These are phyloP conservation scores for Aspergillus aculeatus DNA, from an alignment of 2,329 filamentous ascomycete genomes.

Conservation along the genomic window DNA sequence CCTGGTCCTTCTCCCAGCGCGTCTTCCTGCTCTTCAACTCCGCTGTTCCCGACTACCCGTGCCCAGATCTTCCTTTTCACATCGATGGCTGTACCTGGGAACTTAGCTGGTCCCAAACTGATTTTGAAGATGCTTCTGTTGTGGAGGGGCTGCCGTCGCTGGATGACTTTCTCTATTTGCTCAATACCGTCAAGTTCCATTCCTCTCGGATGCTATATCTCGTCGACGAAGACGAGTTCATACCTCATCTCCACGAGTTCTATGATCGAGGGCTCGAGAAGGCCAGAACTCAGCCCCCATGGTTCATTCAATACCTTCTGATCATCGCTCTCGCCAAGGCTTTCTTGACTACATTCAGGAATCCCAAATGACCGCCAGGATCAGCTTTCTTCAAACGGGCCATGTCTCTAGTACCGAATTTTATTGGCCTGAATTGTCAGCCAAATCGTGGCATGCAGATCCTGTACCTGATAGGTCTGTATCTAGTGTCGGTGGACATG, in stretches of 20 bases:
- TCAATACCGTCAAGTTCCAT: slow-evolving; percentile 10
- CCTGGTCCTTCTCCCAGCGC: slow-evolving; percentile 13
- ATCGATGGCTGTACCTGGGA: slow-evolving; percentile 12
- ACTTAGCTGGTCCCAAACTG: slow-evolving; percentile 6
- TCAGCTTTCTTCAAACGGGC: too few species aligned
- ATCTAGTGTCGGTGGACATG: too few species aligned
- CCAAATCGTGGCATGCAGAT: too few species aligned
- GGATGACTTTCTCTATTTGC: slow-evolving; percentile 8
- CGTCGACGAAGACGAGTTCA: slow-evolving; percentile 11
- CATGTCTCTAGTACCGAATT: too few species aligned
- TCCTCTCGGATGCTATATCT: slow-evolving; percentile 11
- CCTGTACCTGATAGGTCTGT: too few species aligned
- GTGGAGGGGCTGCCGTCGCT: slow-evolving; percentile 9
- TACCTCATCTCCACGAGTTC: slow-evolving; percentile 7
- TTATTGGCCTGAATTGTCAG: too few species aligned
- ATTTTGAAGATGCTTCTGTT: background rate
- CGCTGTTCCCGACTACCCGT: slow-evolving; percentile 7
- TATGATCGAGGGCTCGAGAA: slow-evolving; percentile 10
- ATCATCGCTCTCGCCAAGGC: too few species aligned
- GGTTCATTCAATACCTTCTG: too few species aligned
- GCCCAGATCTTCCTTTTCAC: slow-evolving; percentile 11
- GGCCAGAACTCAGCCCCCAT: background rate
- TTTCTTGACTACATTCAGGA: too few species aligned
- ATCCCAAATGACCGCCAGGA: too few species aligned
- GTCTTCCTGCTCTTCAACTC: slow-evolving; percentile 11